Conservation (phyloP, 1,284 basidiomycete genomes). For the Leccinum subfulvum region DNA sequence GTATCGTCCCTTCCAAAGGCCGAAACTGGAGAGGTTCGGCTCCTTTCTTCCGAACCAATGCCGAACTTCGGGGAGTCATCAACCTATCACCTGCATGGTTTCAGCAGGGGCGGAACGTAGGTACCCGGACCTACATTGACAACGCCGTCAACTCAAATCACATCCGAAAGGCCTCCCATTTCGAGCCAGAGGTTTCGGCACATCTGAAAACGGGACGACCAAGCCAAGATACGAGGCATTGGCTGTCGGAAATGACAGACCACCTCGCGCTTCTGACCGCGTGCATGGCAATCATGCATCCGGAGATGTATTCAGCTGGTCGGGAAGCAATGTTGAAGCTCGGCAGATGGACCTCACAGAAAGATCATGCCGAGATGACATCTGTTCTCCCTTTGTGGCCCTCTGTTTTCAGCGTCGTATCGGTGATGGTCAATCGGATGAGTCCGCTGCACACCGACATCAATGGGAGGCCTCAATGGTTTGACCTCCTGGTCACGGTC, state of each 20-base stretch:
- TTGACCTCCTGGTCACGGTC: not conserved
- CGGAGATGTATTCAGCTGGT: not conserved
- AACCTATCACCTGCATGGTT: not conserved
- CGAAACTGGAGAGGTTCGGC: too few relatives aligned
- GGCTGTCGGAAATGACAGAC: not conserved
- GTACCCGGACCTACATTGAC: not conserved
- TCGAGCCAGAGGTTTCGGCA: not conserved
- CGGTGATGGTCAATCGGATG: not conserved
- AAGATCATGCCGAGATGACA: not conserved
- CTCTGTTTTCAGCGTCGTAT: not conserved
- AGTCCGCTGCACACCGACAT: not conserved
- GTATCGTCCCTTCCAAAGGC: too few relatives aligned
- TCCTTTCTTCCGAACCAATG: too few relatives aligned
- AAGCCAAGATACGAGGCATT: not conserved
- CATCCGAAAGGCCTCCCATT: not conserved
- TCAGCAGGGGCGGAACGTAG: not conserved
- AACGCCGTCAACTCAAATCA: too few relatives aligned
- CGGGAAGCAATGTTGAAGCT: not conserved
- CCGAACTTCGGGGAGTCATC: not conserved
- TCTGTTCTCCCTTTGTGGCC: not conserved
- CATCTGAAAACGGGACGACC: not conserved
- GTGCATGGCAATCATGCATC: not conserved
- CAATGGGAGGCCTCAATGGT: not conserved
- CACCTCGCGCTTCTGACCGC: not conserved
- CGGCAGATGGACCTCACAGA: not conserved